Percentiles rank a stretch among this genome's conserved stretches.
These are phyloP conservation scores for Ophiostoma sp. DNA, from an alignment of 2,329 filamentous ascomycete species.

Conservation along the genomic window DNA sequence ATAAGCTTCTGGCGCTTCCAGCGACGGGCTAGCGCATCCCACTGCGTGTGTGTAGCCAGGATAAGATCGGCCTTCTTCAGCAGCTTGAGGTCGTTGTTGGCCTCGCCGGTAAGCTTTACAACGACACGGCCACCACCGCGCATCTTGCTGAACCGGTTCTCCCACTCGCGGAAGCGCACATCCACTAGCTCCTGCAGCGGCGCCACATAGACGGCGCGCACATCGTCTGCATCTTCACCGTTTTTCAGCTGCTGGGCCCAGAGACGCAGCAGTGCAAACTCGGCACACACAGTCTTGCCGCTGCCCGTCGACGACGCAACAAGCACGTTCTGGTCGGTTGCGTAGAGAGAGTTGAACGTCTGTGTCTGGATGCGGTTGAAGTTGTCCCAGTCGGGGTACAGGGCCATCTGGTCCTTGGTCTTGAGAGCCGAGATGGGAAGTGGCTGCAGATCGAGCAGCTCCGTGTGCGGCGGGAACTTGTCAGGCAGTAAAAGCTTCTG, in stretches of 20 bases:
- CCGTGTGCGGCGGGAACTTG: conserved; percentile 91
- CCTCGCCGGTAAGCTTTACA: conserved; percentile 90
- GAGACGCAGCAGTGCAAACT: conserved; percentile 84
- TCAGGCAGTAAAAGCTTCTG: conserved; percentile 91
- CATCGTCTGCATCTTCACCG: conserved; percentile 57
- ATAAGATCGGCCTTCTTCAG: conserved; percentile 84
- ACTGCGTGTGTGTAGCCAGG: conserved; percentile 85
- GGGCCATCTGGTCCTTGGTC: conserved; percentile 68
- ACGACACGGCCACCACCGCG: conserved; percentile 82
- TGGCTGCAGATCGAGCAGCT: conserved; percentile 84
- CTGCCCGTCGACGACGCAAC: conserved; percentile 88
- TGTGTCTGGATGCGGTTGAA: conserved; percentile 99
- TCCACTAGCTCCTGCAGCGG: conserved; percentile 94
- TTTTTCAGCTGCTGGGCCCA: conserved; percentile 58
- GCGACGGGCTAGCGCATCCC: conserved; percentile 91
- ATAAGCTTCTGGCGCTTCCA: conserved; percentile 97
- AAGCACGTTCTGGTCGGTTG: conserved; percentile 88
- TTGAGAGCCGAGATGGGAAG: conserved; percentile 83
- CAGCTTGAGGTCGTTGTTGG: conserved; percentile 80
- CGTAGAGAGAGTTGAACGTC: conserved; percentile 88
- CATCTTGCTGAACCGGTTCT: conserved; percentile 64
- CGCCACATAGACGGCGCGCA: conserved; percentile 86
- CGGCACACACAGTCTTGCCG: conserved; percentile 94
- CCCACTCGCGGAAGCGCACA: conserved; percentile 75
- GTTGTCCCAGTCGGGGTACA: conserved; percentile 78